Base-by-base conservation (phyloP, 177 flowering plant genomes). In the Vitis hybrid region DNA sequence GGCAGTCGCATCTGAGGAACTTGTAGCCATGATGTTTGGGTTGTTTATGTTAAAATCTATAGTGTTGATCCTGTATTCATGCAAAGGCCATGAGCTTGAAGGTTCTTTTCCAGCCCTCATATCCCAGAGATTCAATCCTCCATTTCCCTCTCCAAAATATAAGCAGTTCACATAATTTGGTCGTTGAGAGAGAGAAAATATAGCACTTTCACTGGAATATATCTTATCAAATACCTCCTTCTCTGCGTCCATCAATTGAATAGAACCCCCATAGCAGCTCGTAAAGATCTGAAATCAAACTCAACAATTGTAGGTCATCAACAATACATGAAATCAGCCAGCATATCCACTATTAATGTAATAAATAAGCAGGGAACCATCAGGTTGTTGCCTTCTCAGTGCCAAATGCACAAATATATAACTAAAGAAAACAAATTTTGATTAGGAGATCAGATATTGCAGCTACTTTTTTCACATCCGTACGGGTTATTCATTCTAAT, bases 1-100 rank as follows among this genome's bases (percentile, higher is more conserved):
- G 62, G 87, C 97, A 72, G 86, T 89, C 35, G 88, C 90, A 84
- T 95, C 96, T 1, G 90, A 64, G 66, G 98, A 95, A 78, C 99
- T 89, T 58, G 99, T 95, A 12, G 88, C 94, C 90, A 95, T 81
- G 32, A 89, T 62, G 51, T 87, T 77, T 10, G 79, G 79, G 68
- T 89, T 91, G 32, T 67, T 75, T 14, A 86, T 52, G 69, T 80
- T 86, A 61, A 91, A 95, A 73, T 93, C 92, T 63, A 95, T 84
- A 57, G 94, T 76, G 75, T 91, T 95, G 70, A 95, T 91, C 77
- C 94, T 86, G 52, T 56, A 54, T 54, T 75, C 79, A 71, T 93
- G 99, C 75, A 95, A 75, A 46, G 9, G 49, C 85, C 84, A 83
- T 6, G 83, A 75, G 30, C 66, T 72, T 21, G 83, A 72, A 60